phyloP scores from a whole-genome alignment of 352 stramenopile genomes.

The Pythium pectinolyticum region DNA sequence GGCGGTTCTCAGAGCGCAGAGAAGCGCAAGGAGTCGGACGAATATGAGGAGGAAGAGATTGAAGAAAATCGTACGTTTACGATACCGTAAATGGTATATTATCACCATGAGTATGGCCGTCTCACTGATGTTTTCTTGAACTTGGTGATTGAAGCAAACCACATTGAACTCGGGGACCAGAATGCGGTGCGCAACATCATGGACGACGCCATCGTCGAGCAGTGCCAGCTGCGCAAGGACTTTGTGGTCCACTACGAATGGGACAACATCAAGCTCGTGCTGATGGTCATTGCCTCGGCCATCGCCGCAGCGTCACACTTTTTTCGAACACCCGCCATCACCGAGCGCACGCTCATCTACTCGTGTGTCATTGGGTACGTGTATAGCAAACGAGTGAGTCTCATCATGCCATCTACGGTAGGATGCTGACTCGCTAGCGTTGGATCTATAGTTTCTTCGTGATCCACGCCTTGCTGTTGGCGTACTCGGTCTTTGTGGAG shows the following conservation, averaged over 20 bases:
- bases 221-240: constrained; percentile 58
- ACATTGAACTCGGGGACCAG: constrained; percentile 80
- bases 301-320: constrained; percentile 75
- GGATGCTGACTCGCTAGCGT: background rate
- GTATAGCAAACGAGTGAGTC: background rate
- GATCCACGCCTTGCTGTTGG: constrained; percentile 71
- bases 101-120: background rate
- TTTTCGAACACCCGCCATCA: constrained; percentile 55
- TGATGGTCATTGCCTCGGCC: constrained; percentile 67
- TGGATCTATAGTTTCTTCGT: constrained; percentile 67
- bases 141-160: constrained; percentile 39
- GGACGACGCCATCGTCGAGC: constrained; percentile 77
- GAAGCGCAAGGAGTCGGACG: constrained; percentile 58
- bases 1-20: constrained; percentile 41
- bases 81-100: too few species aligned
- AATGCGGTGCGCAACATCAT: constrained; percentile 87
- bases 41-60: constrained; percentile 47
- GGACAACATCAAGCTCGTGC: constrained; percentile 82
- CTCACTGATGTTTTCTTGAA: background rate
- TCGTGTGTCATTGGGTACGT: constrained; percentile 63
- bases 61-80: constrained; percentile 70
- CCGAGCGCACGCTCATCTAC: constrained; percentile 71
- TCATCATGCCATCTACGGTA: background rate
- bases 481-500: constrained; percentile 72
- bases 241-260: constrained; percentile 72